Base-by-base conservation (phyloP, 805 yeast genomes). In the Candida coquimbonensis region DNA sequence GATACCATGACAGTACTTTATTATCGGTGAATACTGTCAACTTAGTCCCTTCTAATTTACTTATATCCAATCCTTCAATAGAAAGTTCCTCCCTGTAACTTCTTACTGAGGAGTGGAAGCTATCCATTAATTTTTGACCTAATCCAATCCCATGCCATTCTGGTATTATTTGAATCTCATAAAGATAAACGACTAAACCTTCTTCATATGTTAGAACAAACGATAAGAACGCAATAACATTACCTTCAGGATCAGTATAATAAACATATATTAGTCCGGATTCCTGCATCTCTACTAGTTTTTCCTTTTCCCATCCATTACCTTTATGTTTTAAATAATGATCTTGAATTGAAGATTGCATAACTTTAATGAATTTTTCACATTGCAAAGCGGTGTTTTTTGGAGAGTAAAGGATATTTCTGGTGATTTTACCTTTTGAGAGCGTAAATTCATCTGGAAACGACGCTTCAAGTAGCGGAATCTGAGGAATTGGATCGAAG, bases 11-110 rank as follows among this genome's bases (percentile, higher is more conserved):
- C 16, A 66, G 46, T 0, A 80, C 81, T 3, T 48, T 53, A 51
- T 79, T 78, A 16, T 64, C 68, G 25, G 72, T 49, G 52, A 78
- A 79, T 1, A 78, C 83, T 2, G 83, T 78, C 36, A 79, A 57
- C 33, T 55, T 57, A 11, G 54, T 48, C 1, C 52, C 53, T n/a
- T 38, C 46, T 3, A 57, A 16, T 14, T 45, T 40, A 11, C 38
- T 14, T 2, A 43, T n/a, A 9, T 44, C 45, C 4, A 45, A 36
- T 7, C 41, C 49, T 12, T 32, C 36, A 17, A 46, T 33, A 2
- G 12, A n/a, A 13, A 49, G 38, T 4, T 35, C 35, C 14, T 40
- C 52, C 54, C 35, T 29, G 7, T 64, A 36, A 7, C 5, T 5
- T 9, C 16, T 41, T 0, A 69, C 65, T 5, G 72, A 46, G 0